Conservation (phyloP, 1,284 basidiomycete species). For the Cryptococcus maquisensis region DNA sequence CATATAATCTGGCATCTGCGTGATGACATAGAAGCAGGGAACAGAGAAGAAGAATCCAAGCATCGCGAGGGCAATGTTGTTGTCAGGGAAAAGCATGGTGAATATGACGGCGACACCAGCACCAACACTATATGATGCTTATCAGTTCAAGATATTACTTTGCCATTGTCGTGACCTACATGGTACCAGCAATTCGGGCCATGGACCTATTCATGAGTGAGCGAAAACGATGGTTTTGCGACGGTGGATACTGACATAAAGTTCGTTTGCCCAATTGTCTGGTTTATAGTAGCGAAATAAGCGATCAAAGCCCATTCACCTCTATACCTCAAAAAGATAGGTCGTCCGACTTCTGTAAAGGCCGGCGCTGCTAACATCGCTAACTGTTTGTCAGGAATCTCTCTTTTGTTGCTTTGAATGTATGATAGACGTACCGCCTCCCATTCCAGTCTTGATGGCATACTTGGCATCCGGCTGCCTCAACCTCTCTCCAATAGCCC, state of each 20-base stretch:
- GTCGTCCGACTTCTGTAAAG: constrained; percentile 72
- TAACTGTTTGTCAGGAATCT: constrained; percentile 17
- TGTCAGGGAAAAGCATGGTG: constrained; percentile 66
- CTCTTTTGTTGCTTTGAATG: background rate
- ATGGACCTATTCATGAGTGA: constrained; percentile 35
- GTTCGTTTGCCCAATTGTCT: constrained; percentile 77
- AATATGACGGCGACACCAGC: constrained; percentile 68
- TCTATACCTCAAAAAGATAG: constrained; percentile 69
- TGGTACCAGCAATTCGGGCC: constrained; percentile 72
- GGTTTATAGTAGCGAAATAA: constrained; percentile 83
- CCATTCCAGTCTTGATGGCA: constrained; percentile 72
- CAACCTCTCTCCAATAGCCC: constrained; percentile 68
- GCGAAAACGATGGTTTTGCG: background rate
- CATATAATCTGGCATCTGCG: constrained; percentile 67
- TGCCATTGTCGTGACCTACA: constrained; percentile 54
- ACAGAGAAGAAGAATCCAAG: constrained; percentile 87
- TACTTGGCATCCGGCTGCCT: constrained; percentile 76
- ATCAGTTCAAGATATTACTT: background rate
- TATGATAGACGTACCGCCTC: constrained; percentile 36
- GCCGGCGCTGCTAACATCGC: constrained; percentile 79
- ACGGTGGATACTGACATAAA: constrained; percentile 59
- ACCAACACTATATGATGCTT: constrained; percentile 58
- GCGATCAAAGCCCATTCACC: constrained; percentile 96
- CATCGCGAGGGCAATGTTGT: constrained; percentile 67
- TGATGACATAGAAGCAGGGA: constrained; percentile 89